Evolutionary conservation across 2,329 filamentous ascomycete species (phyloP).

Genomic region (Madurella fahalii): DNA sequence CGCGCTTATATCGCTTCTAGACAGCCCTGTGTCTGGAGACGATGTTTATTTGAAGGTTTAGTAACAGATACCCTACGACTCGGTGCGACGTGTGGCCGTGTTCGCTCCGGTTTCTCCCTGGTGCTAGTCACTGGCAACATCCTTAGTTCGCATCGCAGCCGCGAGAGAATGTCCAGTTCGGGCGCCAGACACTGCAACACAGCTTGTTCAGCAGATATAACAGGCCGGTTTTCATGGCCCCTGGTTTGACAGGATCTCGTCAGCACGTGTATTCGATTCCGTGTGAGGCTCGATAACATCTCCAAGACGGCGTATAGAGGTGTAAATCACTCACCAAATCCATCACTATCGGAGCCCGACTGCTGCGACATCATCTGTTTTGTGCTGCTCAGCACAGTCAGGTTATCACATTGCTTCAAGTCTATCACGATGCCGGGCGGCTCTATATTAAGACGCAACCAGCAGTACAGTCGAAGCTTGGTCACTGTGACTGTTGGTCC

Average conservation of each 20-base stretch:
- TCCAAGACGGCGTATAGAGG: neutral
- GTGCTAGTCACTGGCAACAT: neutral
- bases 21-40: neutral
- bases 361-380: neutral
- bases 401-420: neutral
- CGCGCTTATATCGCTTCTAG: neutral
- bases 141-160: neutral
- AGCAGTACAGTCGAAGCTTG: constrained; percentile 3
- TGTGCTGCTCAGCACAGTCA: neutral
- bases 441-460: constrained; percentile 8
- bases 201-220: neutral
- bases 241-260: constrained; percentile 1
- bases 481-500: constrained; percentile 13
- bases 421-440: neutral
- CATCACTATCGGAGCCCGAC: neutral
- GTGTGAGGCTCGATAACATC: neutral
- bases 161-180: neutral
- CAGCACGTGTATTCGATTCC: neutral
- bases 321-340: no score
- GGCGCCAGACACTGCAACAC: neutral
- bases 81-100: neutral
- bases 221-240: neutral
- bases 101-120: neutral
- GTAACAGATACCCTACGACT: neutral
- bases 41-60: neutral